Base-by-base conservation (phyloP, 331 rosid species). In the Malus hybrid region DNA sequence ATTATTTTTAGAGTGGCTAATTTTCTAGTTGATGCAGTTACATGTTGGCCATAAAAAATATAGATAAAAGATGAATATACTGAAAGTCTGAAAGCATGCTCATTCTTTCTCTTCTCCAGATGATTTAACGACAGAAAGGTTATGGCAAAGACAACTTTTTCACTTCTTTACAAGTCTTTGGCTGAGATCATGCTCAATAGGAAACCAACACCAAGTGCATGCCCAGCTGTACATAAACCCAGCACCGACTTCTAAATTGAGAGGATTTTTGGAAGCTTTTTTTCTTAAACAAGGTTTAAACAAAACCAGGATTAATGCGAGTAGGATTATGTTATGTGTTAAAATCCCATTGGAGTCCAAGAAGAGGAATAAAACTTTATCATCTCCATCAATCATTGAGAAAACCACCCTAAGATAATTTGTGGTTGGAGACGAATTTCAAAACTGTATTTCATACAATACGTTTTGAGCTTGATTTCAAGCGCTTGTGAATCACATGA, bases 141-240 rank as follows among this genome's bases (percentile, higher is more conserved):
- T 18, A 6, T 44, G 61, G 46, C 22, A 56, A 73, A 73, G 76
- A 39, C 55, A 59, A 48, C 70, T 10, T 22, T 61, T 61, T 46
- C 14, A 31, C 20, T 81, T 60, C 69, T 79, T 71, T 74, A 57
- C 20, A 56, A 14, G 12, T 59, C 19, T 31, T 59, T 15, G 76
- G 56, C 76, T 15, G 39, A 59, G 57, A 10, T 50, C 68, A 73
- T 59, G 28, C 28, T 34, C 13, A 59, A 36, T 73, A 10, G 46
- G 57, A 73, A 57, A 24, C 57, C 68, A 59, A 59, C 56, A 24
- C 67, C 57, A 9, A 57, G 27, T 73, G 39, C 76, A 59, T 73
- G 64, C 57, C 63, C 22, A 59, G 57, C 56, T 73, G 76, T 73
- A 20, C 22, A 20, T 44, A 56, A 22, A 33, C 31, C 27, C 4